Evolutionary conservation across 1,284 basidiomycete species (phyloP).

Genomic region (Mycosarcoma mackinlayi): DNA sequence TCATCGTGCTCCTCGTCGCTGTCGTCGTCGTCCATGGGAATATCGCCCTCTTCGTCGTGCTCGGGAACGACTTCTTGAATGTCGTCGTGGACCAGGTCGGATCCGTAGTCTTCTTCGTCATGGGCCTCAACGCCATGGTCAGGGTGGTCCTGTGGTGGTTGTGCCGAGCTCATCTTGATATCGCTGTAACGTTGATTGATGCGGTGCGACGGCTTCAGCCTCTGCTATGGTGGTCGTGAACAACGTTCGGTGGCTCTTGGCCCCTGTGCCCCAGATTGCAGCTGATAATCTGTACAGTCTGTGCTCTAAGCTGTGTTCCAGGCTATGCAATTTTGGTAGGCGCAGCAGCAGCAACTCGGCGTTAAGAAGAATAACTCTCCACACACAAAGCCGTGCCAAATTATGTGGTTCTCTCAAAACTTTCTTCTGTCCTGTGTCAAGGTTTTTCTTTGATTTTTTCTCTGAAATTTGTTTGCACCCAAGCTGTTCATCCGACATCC

Average conservation of each 20-base stretch:
- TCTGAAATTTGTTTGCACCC: no score
- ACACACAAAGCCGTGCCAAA: no score
- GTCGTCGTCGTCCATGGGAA: slow-evolving; percentile 49
- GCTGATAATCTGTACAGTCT: neutral
- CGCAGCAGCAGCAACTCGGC: slow-evolving; percentile 10
- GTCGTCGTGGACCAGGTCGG: slow-evolving; percentile 44
- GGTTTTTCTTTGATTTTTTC: no score
- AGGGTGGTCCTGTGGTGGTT: slow-evolving; percentile 22
- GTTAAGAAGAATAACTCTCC: slow-evolving; percentile 11
- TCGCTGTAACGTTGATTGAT: neutral
- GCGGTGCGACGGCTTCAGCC: no score
- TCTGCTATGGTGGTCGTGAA: neutral
- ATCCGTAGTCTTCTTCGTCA: slow-evolving; percentile 42
- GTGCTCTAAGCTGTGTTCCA: neutral
- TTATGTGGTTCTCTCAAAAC: no score
- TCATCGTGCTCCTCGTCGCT: slow-evolving; percentile 25
- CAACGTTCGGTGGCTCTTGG: neutral
- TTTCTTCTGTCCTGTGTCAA: slow-evolving; percentile 4
- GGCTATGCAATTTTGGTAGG: no score
- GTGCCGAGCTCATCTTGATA: slow-evolving; percentile 27
- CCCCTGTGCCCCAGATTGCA: neutral
- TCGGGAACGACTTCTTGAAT: slow-evolving; percentile 51
- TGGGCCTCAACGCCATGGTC: slow-evolving; percentile 35
- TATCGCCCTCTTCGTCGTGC: slow-evolving; percentile 44
- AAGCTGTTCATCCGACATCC: no score